These are phyloP conservation scores for Quercus ilex DNA, from an alignment of 306 rosid genomes.

Conservation along the genomic window DNA sequence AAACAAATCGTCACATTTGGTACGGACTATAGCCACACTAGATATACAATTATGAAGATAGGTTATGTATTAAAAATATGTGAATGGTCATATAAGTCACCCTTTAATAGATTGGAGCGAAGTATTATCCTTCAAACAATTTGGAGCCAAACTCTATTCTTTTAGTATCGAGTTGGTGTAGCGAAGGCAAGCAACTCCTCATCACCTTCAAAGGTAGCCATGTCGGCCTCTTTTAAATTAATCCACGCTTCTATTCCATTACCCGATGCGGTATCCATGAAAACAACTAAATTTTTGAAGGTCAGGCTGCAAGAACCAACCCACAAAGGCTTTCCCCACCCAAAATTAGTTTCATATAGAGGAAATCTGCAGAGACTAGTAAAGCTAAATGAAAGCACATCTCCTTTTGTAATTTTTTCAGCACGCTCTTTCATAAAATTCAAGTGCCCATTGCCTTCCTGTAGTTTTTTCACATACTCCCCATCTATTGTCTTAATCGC, in stretches of 20 bases:
- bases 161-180: background rate
- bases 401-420: background rate
- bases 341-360: slow-evolving; percentile 21
- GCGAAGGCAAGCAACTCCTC: background rate
- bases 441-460: background rate
- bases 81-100: no score
- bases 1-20: no score
- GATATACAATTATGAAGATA: no score
- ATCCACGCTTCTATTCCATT: slow-evolving; percentile 39
- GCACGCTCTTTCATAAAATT: background rate
- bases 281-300: slow-evolving; percentile 7
- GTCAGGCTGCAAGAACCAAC: slow-evolving; percentile 20
- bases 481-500: background rate
- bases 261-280: slow-evolving; percentile 20
- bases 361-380: slow-evolving; percentile 5
- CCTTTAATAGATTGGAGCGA: no score
- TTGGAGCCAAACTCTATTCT: background rate
- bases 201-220: slow-evolving; percentile 14
- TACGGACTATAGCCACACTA: no score
- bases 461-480: background rate
- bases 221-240: slow-evolving; percentile 29
- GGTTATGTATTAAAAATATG: no score
- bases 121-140: no score
- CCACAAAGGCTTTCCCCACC: slow-evolving; percentile 15
- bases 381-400: background rate